Conservation (phyloP, 495 filamentous ascomycete genomes). For the Penicillium argentinense region DNA sequence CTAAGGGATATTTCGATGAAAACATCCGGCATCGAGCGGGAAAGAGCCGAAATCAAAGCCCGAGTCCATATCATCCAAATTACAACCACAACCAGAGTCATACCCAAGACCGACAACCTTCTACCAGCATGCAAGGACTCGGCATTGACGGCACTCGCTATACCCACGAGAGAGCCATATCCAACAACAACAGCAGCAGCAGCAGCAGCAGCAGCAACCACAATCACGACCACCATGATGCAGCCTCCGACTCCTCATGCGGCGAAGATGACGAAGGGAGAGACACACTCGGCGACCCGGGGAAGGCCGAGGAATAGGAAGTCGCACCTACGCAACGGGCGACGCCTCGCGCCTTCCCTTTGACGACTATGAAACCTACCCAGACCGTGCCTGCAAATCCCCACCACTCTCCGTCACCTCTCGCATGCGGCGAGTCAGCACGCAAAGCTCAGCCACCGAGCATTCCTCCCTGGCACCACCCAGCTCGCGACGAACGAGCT, state of each 20-base stretch:
- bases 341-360: constrained; percentile 5
- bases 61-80: too few species aligned
- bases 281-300: constrained; percentile 15
- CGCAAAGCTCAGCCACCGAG: constrained; percentile 34
- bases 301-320: background rate
- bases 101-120: too few species aligned
- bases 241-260: constrained; percentile 22
- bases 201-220: too few species aligned
- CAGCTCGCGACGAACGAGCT: constrained; percentile 41
- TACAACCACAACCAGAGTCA: too few species aligned
- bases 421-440: constrained; percentile 44
- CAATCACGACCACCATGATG: constrained; percentile 5
- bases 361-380: constrained; percentile 21
- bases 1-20: constrained; percentile 41
- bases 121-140: constrained; percentile 4
- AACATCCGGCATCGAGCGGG: constrained; percentile 25
- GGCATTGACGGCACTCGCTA: constrained; percentile 9
- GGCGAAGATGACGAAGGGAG: constrained; percentile 24
- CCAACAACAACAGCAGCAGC: too few species aligned
- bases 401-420: constrained; percentile 44
- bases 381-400: constrained; percentile 32
- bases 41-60: too few species aligned
- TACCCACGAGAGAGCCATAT: background rate
- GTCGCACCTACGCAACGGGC: constrained; percentile 7
- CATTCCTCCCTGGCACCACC: constrained; percentile 28